Base-by-base conservation (phyloP, 352 stramenopile species). In the Phytopythium sindhum region DNA sequence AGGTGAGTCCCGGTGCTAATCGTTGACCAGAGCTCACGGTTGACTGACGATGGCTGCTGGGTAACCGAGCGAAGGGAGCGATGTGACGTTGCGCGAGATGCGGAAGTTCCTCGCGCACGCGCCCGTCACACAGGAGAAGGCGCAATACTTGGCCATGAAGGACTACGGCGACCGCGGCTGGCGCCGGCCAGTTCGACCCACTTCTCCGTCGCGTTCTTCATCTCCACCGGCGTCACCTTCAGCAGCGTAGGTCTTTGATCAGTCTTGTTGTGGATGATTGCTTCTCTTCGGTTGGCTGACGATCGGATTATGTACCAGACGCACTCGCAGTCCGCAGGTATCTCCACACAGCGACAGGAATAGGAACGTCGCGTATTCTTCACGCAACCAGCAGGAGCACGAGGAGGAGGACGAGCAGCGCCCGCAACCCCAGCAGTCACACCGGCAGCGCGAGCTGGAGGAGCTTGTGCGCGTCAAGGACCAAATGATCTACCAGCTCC, bases 401-500 rank as follows among this genome's bases (percentile, higher is more conserved):
- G 17, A 72, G 1, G 19, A 51, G 6, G 29, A 48, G 14, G 17
- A 26, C 14, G 35, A 51, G 23, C 21, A 1, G 21, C 29, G 5
- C 4, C 4, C 31, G 9, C 53, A 47, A 14, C 31, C 31, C 5
- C 54, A 50, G 24, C 37, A 50, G 8, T 50, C 17, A 14, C 23
- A 8, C 17, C 54, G 50, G 23, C 42, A 72, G 48, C 61, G 19
- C 5, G 70, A 87, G 31, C 57, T 75, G 21, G 68, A 81, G 26
- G 72, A 67, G 39, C 64, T 84, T 14, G 58, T 95, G 26, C 71
- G 72, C 10, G 73, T 93, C 29, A 95, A 93, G 60, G 86, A 95
- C 62, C 75, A 95, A 69, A 90, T 93, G 76, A 92, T 93, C 42
- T 93, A 87, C 64, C 73, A 90, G 54, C 60, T 95, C 21, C 63